A percentile compares a stretch with the other conserved stretches of the same genome.
Evolutionary conservation across 345 rosid species (phyloP).

Genomic region (Bruguiera gymnorhiza): DNA sequence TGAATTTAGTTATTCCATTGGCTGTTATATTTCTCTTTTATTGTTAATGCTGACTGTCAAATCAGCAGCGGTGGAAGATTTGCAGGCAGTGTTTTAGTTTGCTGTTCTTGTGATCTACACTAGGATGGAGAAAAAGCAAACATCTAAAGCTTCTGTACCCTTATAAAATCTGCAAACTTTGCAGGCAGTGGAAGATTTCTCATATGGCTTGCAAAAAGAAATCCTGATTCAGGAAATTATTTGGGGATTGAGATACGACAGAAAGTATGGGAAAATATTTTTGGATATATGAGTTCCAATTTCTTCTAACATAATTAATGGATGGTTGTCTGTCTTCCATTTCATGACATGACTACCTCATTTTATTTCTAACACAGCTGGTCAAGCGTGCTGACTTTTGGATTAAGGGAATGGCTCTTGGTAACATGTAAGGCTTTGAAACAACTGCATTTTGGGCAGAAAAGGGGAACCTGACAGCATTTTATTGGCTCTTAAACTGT

Average conservation of each 20-base stretch:
- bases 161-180: slow-evolving; percentile 16
- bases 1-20: no score
- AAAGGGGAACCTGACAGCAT: background rate
- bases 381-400: slow-evolving; percentile 76
- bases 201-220: slow-evolving; percentile 73
- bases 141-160: slow-evolving; percentile 5
- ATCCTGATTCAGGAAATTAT: slow-evolving; percentile 54
- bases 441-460: slow-evolving; percentile 1
- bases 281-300: slow-evolving; percentile 25
- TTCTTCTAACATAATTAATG: slow-evolving; percentile 31
- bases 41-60: background rate
- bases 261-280: slow-evolving; percentile 56
- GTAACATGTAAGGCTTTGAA: slow-evolving; percentile 56
- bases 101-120: background rate
- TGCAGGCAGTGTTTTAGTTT: no score
- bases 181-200: slow-evolving; percentile 96
- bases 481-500: slow-evolving; percentile 18
- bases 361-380: slow-evolving; percentile 48
- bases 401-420: slow-evolving; percentile 68
- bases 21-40: background rate
- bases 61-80: background rate
- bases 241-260: slow-evolving; percentile 86
- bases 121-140: background rate
- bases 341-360: slow-evolving; percentile 5
- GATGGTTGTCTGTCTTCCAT: slow-evolving; percentile 2